Evolutionary conservation across 2,329 filamentous ascomycete species (phyloP).

Genomic region (Lachnellula subtilissima): DNA sequence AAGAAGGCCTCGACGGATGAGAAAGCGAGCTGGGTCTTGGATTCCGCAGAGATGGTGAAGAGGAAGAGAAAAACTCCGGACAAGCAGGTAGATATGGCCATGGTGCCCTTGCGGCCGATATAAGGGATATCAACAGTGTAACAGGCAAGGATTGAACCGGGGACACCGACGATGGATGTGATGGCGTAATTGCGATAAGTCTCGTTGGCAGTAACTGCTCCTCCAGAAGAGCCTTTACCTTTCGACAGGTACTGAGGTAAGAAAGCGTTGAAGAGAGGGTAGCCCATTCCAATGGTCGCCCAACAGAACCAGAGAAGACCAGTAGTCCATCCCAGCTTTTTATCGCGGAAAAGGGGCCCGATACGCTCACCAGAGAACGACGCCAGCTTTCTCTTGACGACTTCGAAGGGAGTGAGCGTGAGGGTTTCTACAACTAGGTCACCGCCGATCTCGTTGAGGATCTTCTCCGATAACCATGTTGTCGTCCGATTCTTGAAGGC

Average conservation of each 20-base stretch:
- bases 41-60: slow-evolving; percentile 54
- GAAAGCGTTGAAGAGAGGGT: slow-evolving; percentile 85
- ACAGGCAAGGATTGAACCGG: slow-evolving; percentile 69
- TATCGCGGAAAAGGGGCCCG: slow-evolving; percentile 57
- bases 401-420: slow-evolving; percentile 15
- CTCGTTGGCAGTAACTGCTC: slow-evolving; percentile 36
- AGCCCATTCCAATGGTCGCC: slow-evolving; percentile 79
- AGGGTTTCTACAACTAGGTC: slow-evolving; percentile 23
- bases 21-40: slow-evolving; percentile 57
- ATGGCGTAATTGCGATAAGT: slow-evolving; percentile 81
- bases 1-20: slow-evolving; percentile 65
- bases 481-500: slow-evolving; percentile 65
- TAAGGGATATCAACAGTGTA: slow-evolving; percentile 64
- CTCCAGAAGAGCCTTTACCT: slow-evolving; percentile 36
- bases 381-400: slow-evolving; percentile 43
- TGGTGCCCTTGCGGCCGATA: slow-evolving; percentile 67
- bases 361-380: slow-evolving; percentile 66
- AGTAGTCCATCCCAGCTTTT: slow-evolving; percentile 48
- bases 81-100: slow-evolving; percentile 61
- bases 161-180: slow-evolving; percentile 70
- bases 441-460: slow-evolving; percentile 51
- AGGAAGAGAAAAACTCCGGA: slow-evolving; percentile 68
- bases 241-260: slow-evolving; percentile 78
- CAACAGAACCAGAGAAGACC: slow-evolving; percentile 71
- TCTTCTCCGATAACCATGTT: slow-evolving; percentile 73